Evolutionary conservation across 805 yeast species (phyloP).

Genomic region (Ogataea glucozyma): DNA sequence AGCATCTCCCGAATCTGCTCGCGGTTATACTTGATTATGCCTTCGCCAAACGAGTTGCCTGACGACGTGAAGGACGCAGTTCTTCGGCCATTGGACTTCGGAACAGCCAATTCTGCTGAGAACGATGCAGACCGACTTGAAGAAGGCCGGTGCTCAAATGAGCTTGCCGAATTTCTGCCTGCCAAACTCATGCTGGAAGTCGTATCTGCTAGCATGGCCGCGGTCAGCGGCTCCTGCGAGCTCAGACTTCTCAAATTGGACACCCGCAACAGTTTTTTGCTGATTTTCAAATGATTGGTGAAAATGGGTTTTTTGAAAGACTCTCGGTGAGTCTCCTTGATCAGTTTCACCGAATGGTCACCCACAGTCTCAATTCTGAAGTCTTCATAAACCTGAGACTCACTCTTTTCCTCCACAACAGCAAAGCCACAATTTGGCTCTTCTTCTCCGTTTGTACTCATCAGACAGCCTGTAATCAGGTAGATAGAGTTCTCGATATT

Average conservation of each 20-base stretch:
- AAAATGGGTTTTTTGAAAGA: conserved; percentile 27
- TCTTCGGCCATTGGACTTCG: conserved; percentile 10
- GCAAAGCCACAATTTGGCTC: conserved; percentile 23
- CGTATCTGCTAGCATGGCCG: conserved; percentile 8
- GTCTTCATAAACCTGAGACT: conserved; percentile 26
- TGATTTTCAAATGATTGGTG: conserved; percentile 18
- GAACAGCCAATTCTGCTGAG: not conserved
- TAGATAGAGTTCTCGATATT: conserved; percentile 32
- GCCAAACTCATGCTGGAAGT: conserved; percentile 2
- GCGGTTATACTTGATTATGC: conserved; percentile 36
- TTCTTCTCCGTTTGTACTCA: conserved; percentile 2
- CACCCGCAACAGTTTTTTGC: conserved; percentile 26
- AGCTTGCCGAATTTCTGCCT: not conserved
- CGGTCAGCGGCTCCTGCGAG: conserved; percentile 8
- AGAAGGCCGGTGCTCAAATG: conserved; percentile 8
- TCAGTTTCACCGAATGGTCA: conserved; percentile 24
- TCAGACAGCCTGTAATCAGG: conserved; percentile 25
- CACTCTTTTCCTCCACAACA: conserved; percentile 12
- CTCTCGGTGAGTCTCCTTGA: conserved; percentile 26
- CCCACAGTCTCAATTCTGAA: conserved; percentile 25
- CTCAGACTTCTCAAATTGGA: conserved; percentile 18
- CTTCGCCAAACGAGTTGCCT: conserved; percentile 39
- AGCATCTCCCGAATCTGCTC: conserved; percentile 37
- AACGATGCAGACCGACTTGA: conserved; percentile 1
- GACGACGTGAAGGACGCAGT: conserved; percentile 37